Conservation (phyloP, 108 stramenopile species). For the Schizochytrium sp. region DNA sequence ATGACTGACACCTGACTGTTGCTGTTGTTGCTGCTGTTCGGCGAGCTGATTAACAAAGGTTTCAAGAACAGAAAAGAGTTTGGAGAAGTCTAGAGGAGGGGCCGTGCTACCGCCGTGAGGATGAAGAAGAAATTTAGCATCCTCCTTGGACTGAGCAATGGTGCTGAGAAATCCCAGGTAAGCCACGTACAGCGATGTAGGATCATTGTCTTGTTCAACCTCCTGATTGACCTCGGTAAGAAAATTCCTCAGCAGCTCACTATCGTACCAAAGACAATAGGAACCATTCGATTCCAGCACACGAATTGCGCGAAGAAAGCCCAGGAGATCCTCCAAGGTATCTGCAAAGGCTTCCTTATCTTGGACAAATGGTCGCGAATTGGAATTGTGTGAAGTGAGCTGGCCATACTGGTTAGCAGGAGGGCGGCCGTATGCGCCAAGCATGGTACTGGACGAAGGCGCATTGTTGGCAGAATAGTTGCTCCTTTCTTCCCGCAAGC, state of each 20-base stretch:
- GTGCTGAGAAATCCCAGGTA: conserved; percentile 23
- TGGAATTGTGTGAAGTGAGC: too few relatives aligned
- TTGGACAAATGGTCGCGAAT: neutral
- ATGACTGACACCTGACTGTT: neutral
- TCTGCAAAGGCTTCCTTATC: conserved; percentile 33
- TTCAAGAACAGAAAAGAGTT: neutral
- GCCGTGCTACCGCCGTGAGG: neutral
- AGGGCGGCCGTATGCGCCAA: too few relatives aligned
- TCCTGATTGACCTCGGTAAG: neutral
- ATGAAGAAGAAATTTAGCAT: neutral
- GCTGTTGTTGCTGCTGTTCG: neutral
- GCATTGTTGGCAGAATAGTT: neutral
- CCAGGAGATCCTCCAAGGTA: conserved; percentile 41
- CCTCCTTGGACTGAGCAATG: neutral
- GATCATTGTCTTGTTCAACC: conserved; percentile 22
- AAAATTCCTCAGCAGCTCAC: neutral
- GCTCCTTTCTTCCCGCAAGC: neutral
- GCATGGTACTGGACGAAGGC: neutral
- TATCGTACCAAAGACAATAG: neutral
- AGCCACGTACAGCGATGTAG: conserved; percentile 29
- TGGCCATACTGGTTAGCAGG: too few relatives aligned
- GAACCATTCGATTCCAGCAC: neutral
- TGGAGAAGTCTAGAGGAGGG: neutral
- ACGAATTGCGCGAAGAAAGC: conserved; percentile 15
- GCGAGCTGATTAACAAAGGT: neutral